Conservation (phyloP, 352 stramenopile species). For the Phytophthora fragariaefolia region DNA sequence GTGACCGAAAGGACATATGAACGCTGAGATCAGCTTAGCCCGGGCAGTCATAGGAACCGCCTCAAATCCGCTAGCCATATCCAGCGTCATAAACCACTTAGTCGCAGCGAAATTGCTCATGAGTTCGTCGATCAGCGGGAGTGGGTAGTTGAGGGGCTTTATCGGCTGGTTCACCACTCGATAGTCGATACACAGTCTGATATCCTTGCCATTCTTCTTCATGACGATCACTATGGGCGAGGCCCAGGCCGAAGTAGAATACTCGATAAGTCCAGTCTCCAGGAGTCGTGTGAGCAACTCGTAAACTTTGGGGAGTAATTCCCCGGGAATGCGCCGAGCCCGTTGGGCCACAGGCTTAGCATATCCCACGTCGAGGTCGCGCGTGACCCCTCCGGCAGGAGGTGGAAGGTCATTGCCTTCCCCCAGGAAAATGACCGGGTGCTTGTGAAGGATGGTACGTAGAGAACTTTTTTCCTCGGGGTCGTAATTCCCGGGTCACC, state of each 20-base stretch:
- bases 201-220: slow-evolving; percentile 28
- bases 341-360: slow-evolving; percentile 10
- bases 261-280: slow-evolving; percentile 14
- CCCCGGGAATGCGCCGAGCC: background rate
- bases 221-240: slow-evolving; percentile 25
- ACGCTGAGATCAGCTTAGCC: slow-evolving; percentile 20
- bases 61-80: background rate
- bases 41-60: background rate
- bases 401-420: slow-evolving; percentile 7
- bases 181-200: slow-evolving; percentile 31
- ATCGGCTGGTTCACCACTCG: slow-evolving; percentile 22
- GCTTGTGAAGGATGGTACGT: background rate
- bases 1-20: slow-evolving; percentile 28
- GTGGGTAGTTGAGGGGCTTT: slow-evolving; percentile 29
- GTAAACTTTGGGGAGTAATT: slow-evolving; percentile 17
- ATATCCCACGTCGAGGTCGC: slow-evolving; percentile 22
- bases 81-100: background rate
- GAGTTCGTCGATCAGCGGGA: slow-evolving; percentile 32
- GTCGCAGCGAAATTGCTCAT: slow-evolving; percentile 9
- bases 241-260: slow-evolving; percentile 9
- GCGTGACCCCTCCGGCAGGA: slow-evolving; percentile 15
- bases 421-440: background rate
- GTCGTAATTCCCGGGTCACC: background rate
- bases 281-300: slow-evolving; percentile 14
- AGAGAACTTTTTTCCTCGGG: background rate